These are phyloP conservation scores for Fusarium guadeloupense DNA, from an alignment of 2,329 filamentous ascomycete species.

Conservation along the genomic window DNA sequence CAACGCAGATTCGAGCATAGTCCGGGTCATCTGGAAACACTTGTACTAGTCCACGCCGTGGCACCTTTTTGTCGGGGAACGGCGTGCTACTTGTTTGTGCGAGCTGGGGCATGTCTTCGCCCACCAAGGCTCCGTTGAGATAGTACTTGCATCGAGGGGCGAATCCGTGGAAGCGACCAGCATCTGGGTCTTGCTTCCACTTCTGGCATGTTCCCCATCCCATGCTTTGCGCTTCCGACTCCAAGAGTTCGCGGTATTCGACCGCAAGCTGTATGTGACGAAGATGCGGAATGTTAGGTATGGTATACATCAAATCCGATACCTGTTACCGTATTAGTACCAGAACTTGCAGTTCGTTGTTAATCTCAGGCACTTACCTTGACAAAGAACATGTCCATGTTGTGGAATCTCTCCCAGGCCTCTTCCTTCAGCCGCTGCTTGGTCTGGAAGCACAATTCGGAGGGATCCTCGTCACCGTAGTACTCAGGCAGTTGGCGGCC, in stretches of 20 bases:
- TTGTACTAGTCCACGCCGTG: slow-evolving; percentile 62
- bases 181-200: slow-evolving; percentile 68
- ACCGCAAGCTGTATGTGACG: slow-evolving; percentile 64
- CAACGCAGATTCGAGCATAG: slow-evolving; percentile 62
- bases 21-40: slow-evolving; percentile 66
- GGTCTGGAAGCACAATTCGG: slow-evolving; percentile 53
- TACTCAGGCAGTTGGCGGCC: slow-evolving; percentile 62
- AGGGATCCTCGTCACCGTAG: slow-evolving; percentile 59
- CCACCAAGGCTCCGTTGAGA: slow-evolving; percentile 63
- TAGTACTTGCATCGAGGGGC: slow-evolving; percentile 68
- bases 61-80: slow-evolving; percentile 64
- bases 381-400: slow-evolving; percentile 72
- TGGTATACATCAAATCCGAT: slow-evolving; percentile 68
- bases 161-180: slow-evolving; percentile 60
- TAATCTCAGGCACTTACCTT: slow-evolving; percentile 64
- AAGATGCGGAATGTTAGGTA: slow-evolving; percentile 68
- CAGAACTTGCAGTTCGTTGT: not conserved
- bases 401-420: slow-evolving; percentile 63
- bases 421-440: slow-evolving; percentile 59
- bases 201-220: slow-evolving; percentile 58
- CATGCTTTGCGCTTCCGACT: slow-evolving; percentile 57
- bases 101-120: slow-evolving; percentile 59
- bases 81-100: slow-evolving; percentile 62
- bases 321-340: slow-evolving; percentile 52
- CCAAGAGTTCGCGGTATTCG: slow-evolving; percentile 67